Evolutionary conservation across 768 basidiomycete genomes (phyloP), one percentile per base, ranked within the genome.

Genomic region (Pleurotus djamor): DNA sequence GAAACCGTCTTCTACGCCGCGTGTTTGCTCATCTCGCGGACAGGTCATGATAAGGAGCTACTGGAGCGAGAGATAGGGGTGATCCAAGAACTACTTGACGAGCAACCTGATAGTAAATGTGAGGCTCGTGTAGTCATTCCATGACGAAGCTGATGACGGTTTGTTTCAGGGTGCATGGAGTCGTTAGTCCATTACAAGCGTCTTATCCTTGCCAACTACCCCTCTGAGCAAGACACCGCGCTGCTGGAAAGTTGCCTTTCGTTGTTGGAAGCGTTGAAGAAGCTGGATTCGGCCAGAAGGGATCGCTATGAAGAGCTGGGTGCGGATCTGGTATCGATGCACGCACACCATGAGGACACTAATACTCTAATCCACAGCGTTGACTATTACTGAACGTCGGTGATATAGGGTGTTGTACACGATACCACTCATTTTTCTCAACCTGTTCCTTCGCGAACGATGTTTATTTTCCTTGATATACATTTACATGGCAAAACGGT

Each of bases 61-160:
- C 71, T 99, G 12, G 76, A 82, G 45, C 79, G 89, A 14, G 96
- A 99, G 71, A 90, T 98, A 28, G 65, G 67, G 3, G 80, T 85
- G 4, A 94, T 98, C 52, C 79, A 89, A 64, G 94, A 96, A 63
- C 79, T 99, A 13, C 74, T 96, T 32, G 86, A 89, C 36, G 88
- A 94, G 62, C 92, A 98, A 67, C 88, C 95, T 1, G 94, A 96
- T 65, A 92, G 93, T 64, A 96, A 94, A 81, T 98, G 95, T 93
- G 68, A 57, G 86, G 58, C 13, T 7, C 1, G 16, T 63, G 14
- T 16, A 5, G 17, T 47, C 8, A 35, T 35, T 58, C 6, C 32
- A 52, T 45, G 16, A 50, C 38, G 36, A 9, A 32, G 21, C n/a
- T 61, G 49, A 58, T 54, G 10, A 16, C 47, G 33, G 57, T 49